These are phyloP conservation scores for Cydonia oblonga DNA, from an alignment of 331 rosid genomes.

Conservation along the genomic window DNA sequence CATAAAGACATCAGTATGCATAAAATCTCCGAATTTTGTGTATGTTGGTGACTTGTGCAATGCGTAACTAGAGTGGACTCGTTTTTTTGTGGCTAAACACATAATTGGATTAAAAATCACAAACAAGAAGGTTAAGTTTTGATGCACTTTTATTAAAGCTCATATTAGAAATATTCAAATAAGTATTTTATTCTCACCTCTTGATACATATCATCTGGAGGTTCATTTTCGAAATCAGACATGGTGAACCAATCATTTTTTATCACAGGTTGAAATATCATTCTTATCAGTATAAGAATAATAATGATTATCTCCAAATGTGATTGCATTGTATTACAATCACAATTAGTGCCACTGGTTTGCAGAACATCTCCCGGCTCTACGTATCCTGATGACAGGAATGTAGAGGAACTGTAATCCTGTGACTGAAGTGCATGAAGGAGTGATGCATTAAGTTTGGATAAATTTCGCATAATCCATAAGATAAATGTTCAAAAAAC, in stretches of 20 bases:
- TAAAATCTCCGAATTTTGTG: background rate
- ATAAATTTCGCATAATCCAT: too few relatives aligned
- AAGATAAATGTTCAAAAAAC: background rate
- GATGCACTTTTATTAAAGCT: background rate
- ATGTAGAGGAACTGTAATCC: background rate
- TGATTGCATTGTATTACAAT: background rate
- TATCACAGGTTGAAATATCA: constrained; percentile 1
- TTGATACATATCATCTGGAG: background rate
- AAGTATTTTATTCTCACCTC: constrained; percentile 5
- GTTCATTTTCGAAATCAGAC: background rate
- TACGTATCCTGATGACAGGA: background rate
- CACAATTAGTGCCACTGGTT: background rate
- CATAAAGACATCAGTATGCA: background rate
- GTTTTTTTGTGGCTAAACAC: background rate
- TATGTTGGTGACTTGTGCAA: background rate
- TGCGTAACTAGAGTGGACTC: too few relatives aligned
- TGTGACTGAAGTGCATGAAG: background rate
- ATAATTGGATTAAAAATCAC: background rate
- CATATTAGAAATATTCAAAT: background rate
- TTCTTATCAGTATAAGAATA: background rate
- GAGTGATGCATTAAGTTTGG: background rate
- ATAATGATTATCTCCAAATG: background rate
- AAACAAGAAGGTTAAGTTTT: background rate
- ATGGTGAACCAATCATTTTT: background rate
- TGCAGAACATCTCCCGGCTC: constrained; percentile 14